These are phyloP conservation scores for Blastomyces percursus DNA, from an alignment of 2,329 filamentous ascomycete species.

Conservation along the genomic window DNA sequence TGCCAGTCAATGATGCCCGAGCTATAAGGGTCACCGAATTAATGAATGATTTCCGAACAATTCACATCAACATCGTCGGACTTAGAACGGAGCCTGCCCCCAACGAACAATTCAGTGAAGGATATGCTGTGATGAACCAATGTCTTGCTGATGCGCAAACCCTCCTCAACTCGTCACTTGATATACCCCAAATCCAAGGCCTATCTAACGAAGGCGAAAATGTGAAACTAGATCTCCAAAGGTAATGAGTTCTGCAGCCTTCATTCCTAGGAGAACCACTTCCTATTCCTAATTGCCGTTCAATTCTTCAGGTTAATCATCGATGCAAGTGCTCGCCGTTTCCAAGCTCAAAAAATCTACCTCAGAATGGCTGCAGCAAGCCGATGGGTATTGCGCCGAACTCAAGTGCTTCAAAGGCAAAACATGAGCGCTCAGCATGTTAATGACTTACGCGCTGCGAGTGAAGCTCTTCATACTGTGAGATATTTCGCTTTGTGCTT, in stretches of 20 bases:
- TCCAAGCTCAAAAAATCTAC: constrained; percentile 52
- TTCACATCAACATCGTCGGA: constrained; percentile 48
- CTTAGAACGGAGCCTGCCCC: constrained; percentile 41
- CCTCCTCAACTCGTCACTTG: constrained; percentile 45
- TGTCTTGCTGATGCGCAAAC: constrained; percentile 45
- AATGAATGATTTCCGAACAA: constrained; percentile 52
- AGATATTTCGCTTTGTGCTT: constrained; percentile 15
- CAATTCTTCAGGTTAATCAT: constrained; percentile 42
- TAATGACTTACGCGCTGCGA: constrained; percentile 39
- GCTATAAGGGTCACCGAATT: constrained; percentile 53
- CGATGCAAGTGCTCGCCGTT: constrained; percentile 49
- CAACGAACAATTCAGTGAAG: constrained; percentile 49
- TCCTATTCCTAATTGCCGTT: constrained; percentile 12
- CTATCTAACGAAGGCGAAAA: constrained; percentile 38
- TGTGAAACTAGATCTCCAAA: constrained; percentile 46
- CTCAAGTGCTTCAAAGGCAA: constrained; percentile 42
- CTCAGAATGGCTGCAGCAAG: constrained; percentile 47
- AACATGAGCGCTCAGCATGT: constrained; percentile 39
- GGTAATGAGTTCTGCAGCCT: constrained; percentile 31
- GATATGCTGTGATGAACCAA: constrained; percentile 47
- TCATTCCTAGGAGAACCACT: neutral
- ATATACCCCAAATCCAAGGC: constrained; percentile 30
- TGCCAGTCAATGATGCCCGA: constrained; percentile 51
- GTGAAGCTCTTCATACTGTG: constrained; percentile 40
- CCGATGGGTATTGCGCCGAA: constrained; percentile 47